Base-by-base conservation (phyloP, 2,329 filamentous ascomycete species). In the Myriangium duriaei region DNA sequence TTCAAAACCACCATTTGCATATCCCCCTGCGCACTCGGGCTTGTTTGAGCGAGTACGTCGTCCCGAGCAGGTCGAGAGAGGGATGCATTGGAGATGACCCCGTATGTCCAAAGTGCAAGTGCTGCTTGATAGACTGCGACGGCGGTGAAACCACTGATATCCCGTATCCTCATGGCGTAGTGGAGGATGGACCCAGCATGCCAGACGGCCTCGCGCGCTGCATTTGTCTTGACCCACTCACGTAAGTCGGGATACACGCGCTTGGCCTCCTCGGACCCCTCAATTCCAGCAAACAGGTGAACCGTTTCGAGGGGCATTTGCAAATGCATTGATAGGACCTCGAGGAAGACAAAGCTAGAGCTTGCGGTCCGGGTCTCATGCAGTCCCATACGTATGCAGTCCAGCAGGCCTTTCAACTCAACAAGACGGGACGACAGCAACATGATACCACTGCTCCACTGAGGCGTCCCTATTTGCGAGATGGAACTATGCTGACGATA, bases 121-220 rank as follows among this genome's bases (percentile, higher is more conserved):
- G 71, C 68, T 3, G 76, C 77, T 51, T 83, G 79, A 50, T 82
- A 80, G 0, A 82, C 68, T 0, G 72, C 74, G 5, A 83, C 71
- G 0, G 78, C 76, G 44, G 74, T 72, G 51, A 83, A 82, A 44
- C 79, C 74, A 39, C 53, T 55, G 15, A 57, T 52, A n/a, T 48
- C 46, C 16, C 50, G 53, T 4, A 58, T 46, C 11, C 52, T 50
- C 30, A 73, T 71, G 2, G 75, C 77, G 29, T 71, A 68, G 5
- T 74, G 68, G 4, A 83, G 52, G 1, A 80, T 66, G 53, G 81
- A 79, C 0, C 75, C 78, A 1, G 79, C 79, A 46, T 79, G 75
- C 70, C 73, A 82, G 1, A 81, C 52, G 7, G 76, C 72, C 43
- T 71, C 69, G 17, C 76, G 65, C 5, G 74, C 69, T 14, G 72